Base-by-base conservation (phyloP, 2,329 filamentous ascomycete genomes). In the Penicillium sp. region DNA sequence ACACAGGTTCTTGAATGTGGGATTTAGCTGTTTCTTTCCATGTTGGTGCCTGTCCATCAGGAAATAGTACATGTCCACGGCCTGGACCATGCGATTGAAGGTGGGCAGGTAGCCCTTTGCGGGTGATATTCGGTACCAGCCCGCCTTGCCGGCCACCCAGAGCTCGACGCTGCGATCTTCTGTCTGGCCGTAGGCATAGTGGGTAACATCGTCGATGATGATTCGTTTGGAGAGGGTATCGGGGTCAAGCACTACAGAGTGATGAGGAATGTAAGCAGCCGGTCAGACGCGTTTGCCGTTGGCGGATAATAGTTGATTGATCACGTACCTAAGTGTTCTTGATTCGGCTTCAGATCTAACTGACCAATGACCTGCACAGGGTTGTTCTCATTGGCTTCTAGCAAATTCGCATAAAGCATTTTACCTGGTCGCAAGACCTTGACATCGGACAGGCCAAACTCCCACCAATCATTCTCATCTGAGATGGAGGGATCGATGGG, bases 101-200 rank as follows among this genome's bases (percentile, higher is more conserved):
- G 80, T 79, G 1, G 73, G 68, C 58, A 78, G 72, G 68, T 86
- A 88, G 2, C 76, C 75, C 60, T 77, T 75, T 41, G 79, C 74
- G 2, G 86, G 84, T 29, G 75, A 74, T 47, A 88, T 78, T 52
- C 80, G 79, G 66, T 84, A 87, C 85, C 85, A 88, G 53, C 86
- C 86, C 39, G 85, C 83, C 59, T 79, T 75, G 33, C 86, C 85
- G 48, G 83, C 80, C 21, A 85, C 84, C 85, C 86, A 88, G 44
- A 88, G 75, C 22, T 80, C 79, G 46, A 84, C 75, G 39, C 79
- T 79, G 13, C 82, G 82, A 68, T 86, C 82, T 47, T 80, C 80
- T 64, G 83, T 74, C 60, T 80, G 77, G 19, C 78, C 79, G 63
- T 80, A 81, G 47, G 77, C 77, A 65, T 77, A 81, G 50, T 78